phyloP scores from a whole-genome alignment of 495 filamentous ascomycete species.

The Aspergillus kassunensis region DNA sequence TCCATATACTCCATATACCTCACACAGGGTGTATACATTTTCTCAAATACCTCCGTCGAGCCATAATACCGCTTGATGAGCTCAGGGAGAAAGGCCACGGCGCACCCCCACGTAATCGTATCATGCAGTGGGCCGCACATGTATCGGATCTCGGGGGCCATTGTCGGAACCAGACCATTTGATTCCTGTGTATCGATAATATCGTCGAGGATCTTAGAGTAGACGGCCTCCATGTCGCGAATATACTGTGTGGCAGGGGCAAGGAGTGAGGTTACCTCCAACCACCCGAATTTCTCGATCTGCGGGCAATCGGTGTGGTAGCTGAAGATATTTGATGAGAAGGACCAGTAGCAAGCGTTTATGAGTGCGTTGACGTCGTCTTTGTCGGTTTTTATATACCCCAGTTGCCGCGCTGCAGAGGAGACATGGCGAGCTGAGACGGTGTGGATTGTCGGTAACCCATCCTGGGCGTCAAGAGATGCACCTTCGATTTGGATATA shows the following conservation, averaged over 20 bases:
- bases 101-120: conserved; percentile 31
- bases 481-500: conserved; percentile 28
- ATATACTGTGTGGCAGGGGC: conserved; percentile 29
- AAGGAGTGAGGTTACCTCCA: conserved; percentile 27
- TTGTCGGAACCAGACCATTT: conserved; percentile 25
- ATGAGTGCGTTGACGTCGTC: conserved; percentile 24
- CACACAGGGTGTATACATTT: conserved; percentile 21
- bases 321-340: conserved; percentile 28
- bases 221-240: conserved; percentile 28
- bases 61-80: conserved; percentile 24
- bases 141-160: conserved; percentile 29
- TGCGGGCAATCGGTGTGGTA: conserved; percentile 32
- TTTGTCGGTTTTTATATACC: conserved; percentile 26
- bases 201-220: conserved; percentile 29
- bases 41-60: conserved; percentile 21
- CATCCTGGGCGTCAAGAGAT: conserved; percentile 16
- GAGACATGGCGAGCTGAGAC: conserved; percentile 24
- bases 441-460: conserved; percentile 21
- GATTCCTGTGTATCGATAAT: conserved; percentile 27
- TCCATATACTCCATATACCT: conserved; percentile 30
- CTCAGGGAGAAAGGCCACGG: conserved; percentile 24
- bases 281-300: conserved; percentile 32
- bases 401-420: conserved; percentile 22
- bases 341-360: conserved; percentile 25
- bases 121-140: conserved; percentile 33